Conservation (phyloP, 352 stramenopile genomes). For the Nothophytophthora sp. region DNA sequence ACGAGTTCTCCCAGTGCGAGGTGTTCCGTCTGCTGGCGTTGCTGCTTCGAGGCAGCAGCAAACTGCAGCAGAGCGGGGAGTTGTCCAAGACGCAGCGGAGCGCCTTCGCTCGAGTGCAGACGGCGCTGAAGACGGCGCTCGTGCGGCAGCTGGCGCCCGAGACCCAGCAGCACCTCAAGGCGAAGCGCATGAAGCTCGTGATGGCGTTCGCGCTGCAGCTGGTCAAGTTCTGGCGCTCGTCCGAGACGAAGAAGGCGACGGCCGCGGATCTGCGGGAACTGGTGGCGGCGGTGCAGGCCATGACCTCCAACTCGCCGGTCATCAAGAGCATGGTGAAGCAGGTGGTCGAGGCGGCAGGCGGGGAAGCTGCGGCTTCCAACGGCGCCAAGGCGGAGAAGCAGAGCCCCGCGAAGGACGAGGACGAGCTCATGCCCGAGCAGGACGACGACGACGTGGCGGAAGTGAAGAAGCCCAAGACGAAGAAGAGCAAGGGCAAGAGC, state of each 20-base stretch:
- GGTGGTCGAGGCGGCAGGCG: conserved; percentile 40
- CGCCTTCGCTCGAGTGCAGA: conserved; percentile 35
- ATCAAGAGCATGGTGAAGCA: conserved; percentile 78
- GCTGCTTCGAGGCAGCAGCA: conserved; percentile 40
- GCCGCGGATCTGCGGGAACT: conserved; percentile 34
- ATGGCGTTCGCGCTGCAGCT: conserved; percentile 68
- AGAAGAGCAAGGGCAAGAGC: conserved; percentile 34
- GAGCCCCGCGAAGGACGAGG: conserved; percentile 11
- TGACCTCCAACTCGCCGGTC: conserved; percentile 66
- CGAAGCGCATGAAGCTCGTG: conserved; percentile 80
- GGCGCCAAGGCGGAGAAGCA: conserved; percentile 33
- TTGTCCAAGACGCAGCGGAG: conserved; percentile 28
- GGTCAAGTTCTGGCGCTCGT: conserved; percentile 55
- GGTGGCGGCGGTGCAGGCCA: conserved; percentile 38
- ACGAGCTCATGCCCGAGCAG: conserved; percentile 31
- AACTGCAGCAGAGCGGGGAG: conserved; percentile 22
- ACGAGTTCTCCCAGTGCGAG: conserved; percentile 82
- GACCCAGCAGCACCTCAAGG: conserved; percentile 50
- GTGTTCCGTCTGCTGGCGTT: conserved; percentile 74
- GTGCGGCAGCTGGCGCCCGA: conserved; percentile 43
- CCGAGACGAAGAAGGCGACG: conserved; percentile 18
- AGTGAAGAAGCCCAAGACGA: conserved; percentile 14
- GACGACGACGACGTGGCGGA: conserved; percentile 10
- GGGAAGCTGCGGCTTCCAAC: conserved; percentile 23
- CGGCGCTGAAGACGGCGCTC: conserved; percentile 42